These are phyloP conservation scores for Hypoxylon sp. DNA, from an alignment of 2,329 filamentous ascomycete genomes.

Conservation along the genomic window DNA sequence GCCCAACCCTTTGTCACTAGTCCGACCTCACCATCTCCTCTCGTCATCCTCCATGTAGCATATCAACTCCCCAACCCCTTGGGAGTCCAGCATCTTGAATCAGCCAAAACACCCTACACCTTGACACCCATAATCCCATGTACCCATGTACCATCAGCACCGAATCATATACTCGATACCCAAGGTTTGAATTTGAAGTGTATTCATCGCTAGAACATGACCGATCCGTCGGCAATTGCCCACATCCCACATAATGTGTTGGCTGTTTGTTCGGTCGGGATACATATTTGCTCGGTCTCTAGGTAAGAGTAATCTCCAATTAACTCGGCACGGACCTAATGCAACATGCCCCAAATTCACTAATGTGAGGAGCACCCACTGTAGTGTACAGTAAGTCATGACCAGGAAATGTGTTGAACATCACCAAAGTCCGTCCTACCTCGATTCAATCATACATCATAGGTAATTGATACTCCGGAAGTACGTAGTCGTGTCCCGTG, in stretches of 20 bases:
- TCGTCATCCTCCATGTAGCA: constrained; percentile 30
- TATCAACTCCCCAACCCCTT: constrained; percentile 5
- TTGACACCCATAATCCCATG: constrained; percentile 17
- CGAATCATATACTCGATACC: constrained; percentile 9
- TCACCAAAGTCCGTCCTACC: constrained; percentile 30
- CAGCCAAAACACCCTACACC: constrained; percentile 16
- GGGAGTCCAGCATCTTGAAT: constrained; percentile 9
- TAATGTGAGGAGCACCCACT: constrained; percentile 18
- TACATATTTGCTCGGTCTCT: constrained; percentile 18
- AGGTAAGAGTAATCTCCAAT: constrained; percentile 33
- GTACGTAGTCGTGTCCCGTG: constrained; percentile 34
- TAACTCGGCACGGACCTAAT: constrained; percentile 31
- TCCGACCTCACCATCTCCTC: constrained; percentile 33
- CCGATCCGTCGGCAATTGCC: constrained; percentile 20
- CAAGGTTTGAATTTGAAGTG: constrained; percentile 17
- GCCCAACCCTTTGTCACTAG: constrained; percentile 37
- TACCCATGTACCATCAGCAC: constrained; percentile 22
- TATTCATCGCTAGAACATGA: constrained; percentile 16
- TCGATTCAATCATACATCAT: constrained; percentile 37
- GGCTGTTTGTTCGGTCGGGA: constrained; percentile 30
- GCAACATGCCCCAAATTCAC: constrained; percentile 29
- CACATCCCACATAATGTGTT: constrained; percentile 23
- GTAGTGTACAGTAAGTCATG: constrained; percentile 30
- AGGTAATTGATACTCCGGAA: constrained; percentile 26
- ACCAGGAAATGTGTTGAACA: constrained; percentile 18